Evolutionary conservation across 192 early-diverging fungal species (phyloP), one percentile per base, ranked within the genome.

Genomic region (Coemansia sp.): DNA sequence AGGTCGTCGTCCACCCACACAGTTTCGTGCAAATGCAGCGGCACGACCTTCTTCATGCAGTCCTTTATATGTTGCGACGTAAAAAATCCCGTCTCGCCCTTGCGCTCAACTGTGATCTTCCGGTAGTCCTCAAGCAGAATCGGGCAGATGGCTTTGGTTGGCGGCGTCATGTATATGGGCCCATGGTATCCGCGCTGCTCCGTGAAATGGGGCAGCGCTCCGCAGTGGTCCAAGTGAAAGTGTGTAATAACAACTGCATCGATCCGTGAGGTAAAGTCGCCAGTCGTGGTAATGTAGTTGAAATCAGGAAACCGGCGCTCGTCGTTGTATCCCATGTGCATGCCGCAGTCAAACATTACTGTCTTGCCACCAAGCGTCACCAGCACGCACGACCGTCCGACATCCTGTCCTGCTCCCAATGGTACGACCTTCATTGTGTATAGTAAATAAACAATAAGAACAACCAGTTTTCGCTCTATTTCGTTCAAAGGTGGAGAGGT

Each of bases 201-300:
- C 11, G 94, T 98, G 66, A 99, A 96, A 71, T 91, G 92, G 0
- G 97, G 94, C 12, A 99, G 75, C 1, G 95, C 94, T 6, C 97
- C 97, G 72, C 97, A 98, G 80, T 99, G 97, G 85, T 99, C 97
- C 52, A 99, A 85, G 67, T 99, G 97, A 68, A 99, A 99, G 71
- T 99, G 97, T 37, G 89, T 91, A 22, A 99, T 94, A 58, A 99
- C 91, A 16, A 99, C 87, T 62, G 88, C 89, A 83, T 99, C 97
- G 45, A 99, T 76, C 52, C 88, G 84, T 19, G 84, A 85, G 37
- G 90, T 93, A 68, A 90, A 95, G 62, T 92, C 83, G 47, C 87
- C 90, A 31, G 88, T 80, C 41, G 87, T 91, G 41, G 91, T 92
- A 14, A 97, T 92, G 74, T 94, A 95, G 59, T 85, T 88, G 59